phyloP scores from a whole-genome alignment of 2,329 filamentous ascomycete genomes.

The Fusarium praegraminearum region DNA sequence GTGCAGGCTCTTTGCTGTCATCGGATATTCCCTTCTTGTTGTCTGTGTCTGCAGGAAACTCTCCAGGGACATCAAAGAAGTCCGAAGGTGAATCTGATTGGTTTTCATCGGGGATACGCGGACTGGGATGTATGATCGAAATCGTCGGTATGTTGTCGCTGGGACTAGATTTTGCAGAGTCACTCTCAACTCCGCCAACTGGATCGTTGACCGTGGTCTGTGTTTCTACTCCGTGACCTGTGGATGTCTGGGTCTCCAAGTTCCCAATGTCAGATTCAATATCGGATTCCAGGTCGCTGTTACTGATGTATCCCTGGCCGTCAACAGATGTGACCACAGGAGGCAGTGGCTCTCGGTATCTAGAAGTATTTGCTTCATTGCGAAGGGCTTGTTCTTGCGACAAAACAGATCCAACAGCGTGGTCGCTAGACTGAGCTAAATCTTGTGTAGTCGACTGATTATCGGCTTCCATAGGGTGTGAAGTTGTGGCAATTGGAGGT shows the following conservation, averaged over 20 bases:
- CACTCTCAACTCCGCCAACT: neutral
- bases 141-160: conserved; percentile 56
- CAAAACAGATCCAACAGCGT: conserved; percentile 67
- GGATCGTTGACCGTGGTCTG: neutral
- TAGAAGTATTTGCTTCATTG: conserved; percentile 67
- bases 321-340: conserved; percentile 78
- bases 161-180: conserved; percentile 8
- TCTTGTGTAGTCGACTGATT: conserved; percentile 26
- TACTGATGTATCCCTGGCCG: conserved; percentile 72
- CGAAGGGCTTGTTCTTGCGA: conserved; percentile 65
- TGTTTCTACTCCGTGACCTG: neutral
- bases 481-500: conserved; percentile 24
- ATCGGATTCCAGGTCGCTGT: conserved; percentile 57
- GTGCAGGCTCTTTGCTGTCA: conserved; percentile 6
- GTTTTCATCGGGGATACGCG: conserved; percentile 45
- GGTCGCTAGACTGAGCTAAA: conserved; percentile 69
- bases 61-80: conserved; percentile 68
- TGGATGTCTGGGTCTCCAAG: neutral
- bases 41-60: conserved; percentile 63
- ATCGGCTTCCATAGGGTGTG: conserved; percentile 47
- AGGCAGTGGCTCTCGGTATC: conserved; percentile 73
- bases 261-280: conserved; percentile 45
- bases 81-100: conserved; percentile 46
- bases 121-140: conserved; percentile 60
- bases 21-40: conserved; percentile 14